phyloP scores from a whole-genome alignment of 1,139 yeast genomes.

The Lodderomyces oxycetoniae region DNA sequence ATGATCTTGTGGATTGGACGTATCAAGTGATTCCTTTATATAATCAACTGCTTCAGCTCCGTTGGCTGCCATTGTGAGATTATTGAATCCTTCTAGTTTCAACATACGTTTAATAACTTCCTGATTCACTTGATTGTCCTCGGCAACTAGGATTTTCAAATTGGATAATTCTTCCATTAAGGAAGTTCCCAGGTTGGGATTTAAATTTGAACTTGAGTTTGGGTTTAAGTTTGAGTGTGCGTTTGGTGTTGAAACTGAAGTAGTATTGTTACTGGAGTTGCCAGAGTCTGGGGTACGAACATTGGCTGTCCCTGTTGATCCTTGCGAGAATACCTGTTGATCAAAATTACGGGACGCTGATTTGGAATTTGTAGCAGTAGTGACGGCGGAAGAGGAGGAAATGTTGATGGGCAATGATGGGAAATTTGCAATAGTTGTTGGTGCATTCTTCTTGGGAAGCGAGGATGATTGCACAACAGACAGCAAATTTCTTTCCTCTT shows the following conservation, averaged over 20 bases:
- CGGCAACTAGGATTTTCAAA: slow-evolving; percentile 77
- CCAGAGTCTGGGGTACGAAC: neutral
- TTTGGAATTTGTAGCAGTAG: slow-evolving; percentile 1
- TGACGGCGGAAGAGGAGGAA: neutral
- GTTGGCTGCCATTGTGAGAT: slow-evolving; percentile 74
- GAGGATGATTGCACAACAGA: neutral
- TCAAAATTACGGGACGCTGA: slow-evolving; percentile 6
- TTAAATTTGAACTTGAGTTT: too few species aligned
- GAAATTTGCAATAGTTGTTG: neutral
- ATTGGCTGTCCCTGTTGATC: slow-evolving; percentile 55
- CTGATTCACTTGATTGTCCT: slow-evolving; percentile 87
- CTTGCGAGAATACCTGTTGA: slow-evolving; percentile 41
- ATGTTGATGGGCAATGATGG: neutral
- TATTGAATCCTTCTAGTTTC: slow-evolving; percentile 66
- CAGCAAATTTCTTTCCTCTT: neutral
- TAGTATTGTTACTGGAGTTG: neutral
- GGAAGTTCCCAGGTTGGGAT: slow-evolving; percentile 5
- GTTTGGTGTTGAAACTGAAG: neutral
- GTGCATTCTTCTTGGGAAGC: neutral
- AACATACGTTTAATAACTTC: slow-evolving; percentile 87
- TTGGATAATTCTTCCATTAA: slow-evolving; percentile 23
- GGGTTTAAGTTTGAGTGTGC: neutral
- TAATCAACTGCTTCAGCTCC: slow-evolving; percentile 82
- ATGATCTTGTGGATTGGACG: slow-evolving; percentile 16
- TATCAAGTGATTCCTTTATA: slow-evolving; percentile 44